Evolutionary conservation across 1,284 basidiomycete species (phyloP), one percentile per base, ranked within the genome.

Genomic region (Cutaneotrichosporon spelunceum): DNA sequence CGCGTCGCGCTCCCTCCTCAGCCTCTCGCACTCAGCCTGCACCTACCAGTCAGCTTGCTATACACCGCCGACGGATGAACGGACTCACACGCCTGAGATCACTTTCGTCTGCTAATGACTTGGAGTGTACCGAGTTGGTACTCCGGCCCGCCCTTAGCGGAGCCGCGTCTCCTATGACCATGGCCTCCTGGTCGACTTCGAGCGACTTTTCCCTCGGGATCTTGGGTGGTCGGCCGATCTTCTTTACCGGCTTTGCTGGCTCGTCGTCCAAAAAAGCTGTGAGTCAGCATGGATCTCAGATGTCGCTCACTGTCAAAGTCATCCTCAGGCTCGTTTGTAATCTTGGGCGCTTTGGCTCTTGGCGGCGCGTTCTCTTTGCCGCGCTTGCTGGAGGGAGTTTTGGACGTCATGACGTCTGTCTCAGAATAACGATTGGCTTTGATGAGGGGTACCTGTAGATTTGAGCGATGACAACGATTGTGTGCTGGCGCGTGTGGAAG

Each of bases 1-100:
- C 1, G 65, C 65, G 55, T 78, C 78, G 9, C 74, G 60, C 60
- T 78, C 74, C 1, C 61, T 56, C 29, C 63, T 61, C 19, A 70
- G 42, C 24, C 72, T 66, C 44, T 74, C 71, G 24, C 70, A 53
- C 48, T 75, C 73, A 0, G 69, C 63, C 10, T 66, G 67, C 72
- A 50, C 48, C 48, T 50, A 16, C 5, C 9, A 3, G 48, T 50
- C 26, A 50, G 48, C 45, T 47, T 26, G 59, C 75, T 75, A 39
- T 13, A 24, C 23, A 47, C 14, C 24, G 13, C 13, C 24, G 52
- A 47, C 21, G 50, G 30, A 6, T 10, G 13, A 9, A 4, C 13
- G 16, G 21, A 53, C 52, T 30, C 48, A 53, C 52, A 3, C 52
- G 33, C 30, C 24, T 10, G 14, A 53, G 52, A 33, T 53, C 34